phyloP scores from a whole-genome alignment of 2,329 filamentous ascomycete genomes.

The Pezicula radicicola region DNA sequence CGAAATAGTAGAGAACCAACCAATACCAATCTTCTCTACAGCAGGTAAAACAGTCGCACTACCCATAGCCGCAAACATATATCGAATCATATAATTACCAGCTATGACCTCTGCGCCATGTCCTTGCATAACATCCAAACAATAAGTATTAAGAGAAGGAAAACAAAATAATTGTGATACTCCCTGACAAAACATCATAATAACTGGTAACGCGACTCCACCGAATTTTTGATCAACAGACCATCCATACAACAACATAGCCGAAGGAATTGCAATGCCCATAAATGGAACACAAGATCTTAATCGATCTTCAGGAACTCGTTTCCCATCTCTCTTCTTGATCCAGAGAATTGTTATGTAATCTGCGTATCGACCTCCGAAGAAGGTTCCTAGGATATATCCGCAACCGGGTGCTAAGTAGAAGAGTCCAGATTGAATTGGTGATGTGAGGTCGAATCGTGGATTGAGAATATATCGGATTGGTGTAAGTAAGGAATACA shows the following conservation, averaged over 20 bases:
- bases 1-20: conserved; percentile 73
- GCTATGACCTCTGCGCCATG: conserved; percentile 71
- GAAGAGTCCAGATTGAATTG: conserved; percentile 67
- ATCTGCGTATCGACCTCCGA: conserved; percentile 72
- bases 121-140: conserved; percentile 75
- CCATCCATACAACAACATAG: conserved; percentile 70
- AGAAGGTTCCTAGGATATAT: conserved; percentile 66
- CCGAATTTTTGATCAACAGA: conserved; percentile 46
- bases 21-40: conserved; percentile 71
- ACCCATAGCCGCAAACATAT: conserved; percentile 69
- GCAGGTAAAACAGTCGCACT: conserved; percentile 72
- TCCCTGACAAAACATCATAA: conserved; percentile 73
- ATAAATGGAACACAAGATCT: conserved; percentile 56
- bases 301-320: conserved; percentile 67
- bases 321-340: conserved; percentile 50
- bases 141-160: conserved; percentile 75
- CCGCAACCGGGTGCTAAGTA: conserved; percentile 72
- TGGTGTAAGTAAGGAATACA: conserved; percentile 65
- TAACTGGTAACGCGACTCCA: conserved; percentile 59
- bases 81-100: conserved; percentile 76
- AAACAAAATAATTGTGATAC: conserved; percentile 75
- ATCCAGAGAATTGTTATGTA: conserved; percentile 64
- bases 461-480: conserved; percentile 75
- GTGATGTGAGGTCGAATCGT: conserved; percentile 64
- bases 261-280: conserved; percentile 54